Conservation (phyloP, 2,329 filamentous ascomycete genomes). For the Penicillium janthinellum region DNA sequence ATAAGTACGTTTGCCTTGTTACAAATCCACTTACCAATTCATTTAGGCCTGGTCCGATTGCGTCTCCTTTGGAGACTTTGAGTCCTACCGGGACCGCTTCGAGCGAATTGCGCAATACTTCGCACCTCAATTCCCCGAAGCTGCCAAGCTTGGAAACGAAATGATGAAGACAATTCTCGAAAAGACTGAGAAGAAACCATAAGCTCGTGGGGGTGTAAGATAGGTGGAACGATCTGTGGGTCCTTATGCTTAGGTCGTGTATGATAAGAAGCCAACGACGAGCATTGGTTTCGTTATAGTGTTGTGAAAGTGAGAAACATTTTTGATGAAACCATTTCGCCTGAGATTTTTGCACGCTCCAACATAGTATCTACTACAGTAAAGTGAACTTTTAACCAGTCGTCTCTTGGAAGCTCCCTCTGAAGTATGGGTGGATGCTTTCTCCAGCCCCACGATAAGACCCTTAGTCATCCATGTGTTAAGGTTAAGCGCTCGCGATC, state of each 20-base stretch:
- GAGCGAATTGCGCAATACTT: constrained; percentile 90
- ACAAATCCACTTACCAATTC: not conserved
- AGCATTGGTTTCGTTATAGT: not conserved
- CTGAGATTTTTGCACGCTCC: not conserved
- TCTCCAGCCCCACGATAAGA: constrained; percentile 6
- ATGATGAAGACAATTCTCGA: constrained; percentile 97
- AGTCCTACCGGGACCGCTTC: constrained; percentile 89
- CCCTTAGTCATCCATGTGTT: constrained; percentile 28
- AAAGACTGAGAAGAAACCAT: constrained; percentile 56
- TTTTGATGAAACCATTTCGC: not conserved
- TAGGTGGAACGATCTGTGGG: not conserved
- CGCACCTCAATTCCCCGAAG: constrained; percentile 83
- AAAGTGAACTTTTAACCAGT: not conserved
- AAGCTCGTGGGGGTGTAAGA: constrained; percentile 7
- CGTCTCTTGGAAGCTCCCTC: not conserved
- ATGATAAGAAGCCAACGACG: not conserved
- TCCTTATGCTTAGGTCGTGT: not conserved
- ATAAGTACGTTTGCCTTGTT: not conserved
- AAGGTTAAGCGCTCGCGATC: constrained; percentile 10
- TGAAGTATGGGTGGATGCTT: not conserved
- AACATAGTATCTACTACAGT: not conserved
- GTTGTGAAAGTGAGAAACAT: not conserved
- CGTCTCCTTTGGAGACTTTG: constrained; percentile 87
- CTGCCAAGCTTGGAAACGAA: constrained; percentile 83
- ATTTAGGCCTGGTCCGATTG: constrained; percentile 85